These are phyloP conservation scores for Calonectria honghensis DNA, from an alignment of 2,329 filamentous ascomycete species.

Conservation along the genomic window DNA sequence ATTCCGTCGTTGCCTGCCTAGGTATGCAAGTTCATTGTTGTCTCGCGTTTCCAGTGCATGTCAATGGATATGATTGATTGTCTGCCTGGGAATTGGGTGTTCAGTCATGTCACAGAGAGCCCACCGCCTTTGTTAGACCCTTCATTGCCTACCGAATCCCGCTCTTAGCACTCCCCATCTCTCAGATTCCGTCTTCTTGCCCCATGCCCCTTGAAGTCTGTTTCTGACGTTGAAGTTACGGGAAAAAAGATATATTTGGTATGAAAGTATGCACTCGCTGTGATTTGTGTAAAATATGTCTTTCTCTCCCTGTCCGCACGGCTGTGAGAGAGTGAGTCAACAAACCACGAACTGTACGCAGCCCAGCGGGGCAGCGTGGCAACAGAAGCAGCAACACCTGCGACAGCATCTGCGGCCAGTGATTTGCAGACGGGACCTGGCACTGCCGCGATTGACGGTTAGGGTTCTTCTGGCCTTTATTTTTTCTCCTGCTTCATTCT, in stretches of 20 bases:
- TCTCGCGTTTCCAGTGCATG: constrained; percentile 8
- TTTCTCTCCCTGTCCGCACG: constrained; percentile 9
- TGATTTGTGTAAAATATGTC: constrained; percentile 25
- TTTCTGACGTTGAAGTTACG: constrained; percentile 3
- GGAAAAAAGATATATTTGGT: neutral
- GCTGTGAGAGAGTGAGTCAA: constrained; percentile 26
- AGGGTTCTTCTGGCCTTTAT: constrained; percentile 28
- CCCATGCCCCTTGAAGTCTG: neutral
- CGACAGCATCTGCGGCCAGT: constrained; percentile 18
- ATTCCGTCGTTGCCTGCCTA: constrained; percentile 26
- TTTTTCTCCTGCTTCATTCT: neutral
- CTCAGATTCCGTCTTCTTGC: neutral
- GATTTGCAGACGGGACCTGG: constrained; percentile 26
- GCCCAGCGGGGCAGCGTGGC: constrained; percentile 21
- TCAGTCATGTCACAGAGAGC: constrained; percentile 2
- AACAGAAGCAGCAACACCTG: constrained; percentile 19
- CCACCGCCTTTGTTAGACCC: constrained; percentile 11
- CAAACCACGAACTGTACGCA: constrained; percentile 22
- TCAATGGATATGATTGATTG: constrained; percentile 15
- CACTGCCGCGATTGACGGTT: constrained; percentile 23
- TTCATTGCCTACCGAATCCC: constrained; percentile 6
- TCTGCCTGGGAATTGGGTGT: constrained; percentile 13
- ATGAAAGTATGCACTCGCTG: constrained; percentile 11
- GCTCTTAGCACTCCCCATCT: neutral
- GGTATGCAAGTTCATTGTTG: constrained; percentile 22